Evolutionary conservation across 352 stramenopile genomes (phyloP).

Genomic region (Blastocystis sp.): DNA sequence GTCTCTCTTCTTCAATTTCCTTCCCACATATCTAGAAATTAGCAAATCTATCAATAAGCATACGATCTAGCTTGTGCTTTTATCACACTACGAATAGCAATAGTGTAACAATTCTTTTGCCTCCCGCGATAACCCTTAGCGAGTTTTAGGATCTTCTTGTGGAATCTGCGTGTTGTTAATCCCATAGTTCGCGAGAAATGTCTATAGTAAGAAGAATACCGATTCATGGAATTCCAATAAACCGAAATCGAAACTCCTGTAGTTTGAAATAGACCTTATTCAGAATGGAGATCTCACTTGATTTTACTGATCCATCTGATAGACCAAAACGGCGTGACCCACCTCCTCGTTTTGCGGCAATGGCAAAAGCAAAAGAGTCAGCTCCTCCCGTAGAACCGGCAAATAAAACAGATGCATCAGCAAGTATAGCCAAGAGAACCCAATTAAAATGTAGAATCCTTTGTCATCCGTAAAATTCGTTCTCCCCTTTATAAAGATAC

Average conservation of each 20-base stretch:
- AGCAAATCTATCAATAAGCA: background rate
- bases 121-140: conserved; percentile 57
- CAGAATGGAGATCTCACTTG: conserved; percentile 45
- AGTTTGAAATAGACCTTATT: conserved; percentile 5
- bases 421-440: background rate
- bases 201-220: background rate
- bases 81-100: conserved; percentile 51
- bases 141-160: conserved; percentile 60
- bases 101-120: conserved; percentile 57
- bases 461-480: background rate
- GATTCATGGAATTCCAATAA: background rate
- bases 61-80: conserved; percentile 45
- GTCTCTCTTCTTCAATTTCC: conserved; percentile 60
- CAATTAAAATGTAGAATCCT: background rate
- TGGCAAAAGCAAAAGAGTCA: conserved; percentile 34
- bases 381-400: background rate
- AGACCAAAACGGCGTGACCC: background rate
- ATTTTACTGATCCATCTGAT: background rate
- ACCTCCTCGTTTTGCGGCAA: conserved; percentile 4
- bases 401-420: background rate
- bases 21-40: conserved; percentile 32
- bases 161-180: conserved; percentile 15
- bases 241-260: background rate
- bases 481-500: background rate
- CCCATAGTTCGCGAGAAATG: background rate